Base-by-base conservation (phyloP, 306 rosid genomes). In the Corylus heterophylla region DNA sequence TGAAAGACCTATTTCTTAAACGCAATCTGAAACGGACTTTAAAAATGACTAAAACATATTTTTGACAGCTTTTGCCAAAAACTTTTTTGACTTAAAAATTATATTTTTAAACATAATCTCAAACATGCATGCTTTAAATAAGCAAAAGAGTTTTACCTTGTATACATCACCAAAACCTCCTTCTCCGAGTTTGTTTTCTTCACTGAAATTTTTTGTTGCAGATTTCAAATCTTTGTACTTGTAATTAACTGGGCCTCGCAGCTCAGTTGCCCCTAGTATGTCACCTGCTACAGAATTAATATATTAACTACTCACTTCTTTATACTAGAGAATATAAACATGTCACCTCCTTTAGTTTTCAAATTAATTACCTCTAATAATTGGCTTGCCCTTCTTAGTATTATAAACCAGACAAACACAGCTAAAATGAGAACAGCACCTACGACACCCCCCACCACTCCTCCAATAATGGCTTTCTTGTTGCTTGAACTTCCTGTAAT, bases 161-260 rank as follows among this genome's bases (percentile, higher is more conserved):
- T 88, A 89, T 54, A 91, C 93, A 16, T 84, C 89, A 29, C 97
- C 93, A 63, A 91, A 91, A 37, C 93, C 97, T 67, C 97, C 97
- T 80, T 86, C 93, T 74, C 97, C 97, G 12, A 91, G 83, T 73
- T 91, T 91, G 54, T 85, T 89, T 78, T 88, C 89, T 7, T 71
- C 86, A 48, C 87, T 85, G 54, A 89, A 91, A 42, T 88, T 86
- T 6, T 82, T 81, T 4, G 97, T 89, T 71, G 97, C 97, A 4
- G 75, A 51, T 74, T 88, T 91, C 83, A 91, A 76, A 77, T 86
- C 97, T 25, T 85, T 89, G 31, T 86, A 85, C 8, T 74, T 83
- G n/a, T 83, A 91, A 68, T 35, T 76, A 54, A 88, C 82, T 10
- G 92, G 92, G 54, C 93, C 97, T 83, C 73, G 89, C 80, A 91